phyloP scores from a whole-genome alignment of 768 basidiomycete genomes.

The Macrolepiota albuminosa region DNA sequence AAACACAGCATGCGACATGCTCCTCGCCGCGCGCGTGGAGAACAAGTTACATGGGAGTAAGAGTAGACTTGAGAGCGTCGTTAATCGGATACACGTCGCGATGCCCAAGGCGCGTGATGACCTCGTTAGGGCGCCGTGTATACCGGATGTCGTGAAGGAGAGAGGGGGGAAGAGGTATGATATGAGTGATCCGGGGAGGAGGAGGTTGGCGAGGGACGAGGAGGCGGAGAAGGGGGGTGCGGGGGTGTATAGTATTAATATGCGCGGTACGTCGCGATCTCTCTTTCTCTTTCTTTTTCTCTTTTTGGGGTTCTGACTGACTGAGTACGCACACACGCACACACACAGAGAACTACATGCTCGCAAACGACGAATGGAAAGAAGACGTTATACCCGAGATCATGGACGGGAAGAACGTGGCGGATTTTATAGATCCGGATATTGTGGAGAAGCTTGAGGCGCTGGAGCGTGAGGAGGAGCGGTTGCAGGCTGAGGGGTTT shows the following conservation, averaged over 20 bases:
- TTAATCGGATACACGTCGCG: conserved; percentile 95
- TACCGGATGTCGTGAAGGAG: conserved; percentile 78
- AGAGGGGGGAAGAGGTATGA: conserved; percentile 79
- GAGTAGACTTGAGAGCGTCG: conserved; percentile 67
- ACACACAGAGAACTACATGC: conserved; percentile 77
- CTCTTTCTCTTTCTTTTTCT: neutral
- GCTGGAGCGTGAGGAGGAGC: conserved; percentile 94
- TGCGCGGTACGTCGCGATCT: conserved; percentile 70
- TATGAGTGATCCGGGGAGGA: conserved; percentile 78
- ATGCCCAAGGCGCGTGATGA: conserved; percentile 89
- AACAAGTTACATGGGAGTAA: conserved; percentile 91
- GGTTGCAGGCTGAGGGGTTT: conserved; percentile 90
- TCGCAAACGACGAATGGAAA: conserved; percentile 92
- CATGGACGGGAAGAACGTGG: conserved; percentile 97
- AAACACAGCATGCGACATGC: conserved; percentile 91
- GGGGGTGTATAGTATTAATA: conserved; percentile 87
- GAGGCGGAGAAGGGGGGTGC: conserved; percentile 87
- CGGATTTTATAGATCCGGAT: conserved; percentile 98
- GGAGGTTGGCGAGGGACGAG: conserved; percentile 69
- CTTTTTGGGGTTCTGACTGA: neutral
- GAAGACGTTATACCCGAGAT: conserved; percentile 97
- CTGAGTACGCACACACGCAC: no score
- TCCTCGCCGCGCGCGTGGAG: conserved; percentile 93
- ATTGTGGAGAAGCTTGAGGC: conserved; percentile 96
- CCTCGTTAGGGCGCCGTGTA: conserved; percentile 80